Conservation (phyloP, 768 basidiomycete species). For the Kwoniella heveanensis region DNA sequence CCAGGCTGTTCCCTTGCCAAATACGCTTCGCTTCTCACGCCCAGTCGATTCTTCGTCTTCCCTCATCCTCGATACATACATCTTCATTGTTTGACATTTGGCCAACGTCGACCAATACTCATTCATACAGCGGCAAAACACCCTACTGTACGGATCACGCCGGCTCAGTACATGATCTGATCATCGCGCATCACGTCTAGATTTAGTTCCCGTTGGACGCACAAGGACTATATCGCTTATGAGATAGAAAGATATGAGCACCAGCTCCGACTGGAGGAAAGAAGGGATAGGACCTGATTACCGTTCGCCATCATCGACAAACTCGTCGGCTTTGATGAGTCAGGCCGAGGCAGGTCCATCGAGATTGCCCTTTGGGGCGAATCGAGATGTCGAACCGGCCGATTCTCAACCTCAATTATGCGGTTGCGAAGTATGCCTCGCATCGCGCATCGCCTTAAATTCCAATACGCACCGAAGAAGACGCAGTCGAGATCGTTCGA, state of each 20-base stretch:
- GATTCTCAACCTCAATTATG: not conserved
- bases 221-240: not conserved
- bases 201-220: too few species aligned
- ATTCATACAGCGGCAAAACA: too few species aligned
- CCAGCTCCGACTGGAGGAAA: conserved; percentile 16
- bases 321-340: not conserved
- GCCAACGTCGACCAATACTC: too few species aligned
- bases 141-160: too few species aligned
- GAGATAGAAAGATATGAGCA: conserved; percentile 8
- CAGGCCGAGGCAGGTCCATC: conserved; percentile 13
- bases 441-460: not conserved
- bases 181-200: too few species aligned
- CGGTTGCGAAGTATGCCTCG: conserved; percentile 12
- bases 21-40: too few species aligned
- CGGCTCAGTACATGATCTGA: too few species aligned
- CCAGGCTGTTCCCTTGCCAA: too few species aligned
- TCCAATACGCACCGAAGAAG: not conserved
- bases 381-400: not conserved
- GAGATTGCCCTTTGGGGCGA: conserved; percentile 1
- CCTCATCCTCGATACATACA: too few species aligned
- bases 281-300: conserved; percentile 18
- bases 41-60: too few species aligned
- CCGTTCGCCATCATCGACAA: not conserved
- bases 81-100: too few species aligned
- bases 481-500: not conserved